Percentiles rank a stretch among this genome's conserved stretches.
Conservation (phyloP, 805 yeast species). For the Candida tammaniensis region DNA sequence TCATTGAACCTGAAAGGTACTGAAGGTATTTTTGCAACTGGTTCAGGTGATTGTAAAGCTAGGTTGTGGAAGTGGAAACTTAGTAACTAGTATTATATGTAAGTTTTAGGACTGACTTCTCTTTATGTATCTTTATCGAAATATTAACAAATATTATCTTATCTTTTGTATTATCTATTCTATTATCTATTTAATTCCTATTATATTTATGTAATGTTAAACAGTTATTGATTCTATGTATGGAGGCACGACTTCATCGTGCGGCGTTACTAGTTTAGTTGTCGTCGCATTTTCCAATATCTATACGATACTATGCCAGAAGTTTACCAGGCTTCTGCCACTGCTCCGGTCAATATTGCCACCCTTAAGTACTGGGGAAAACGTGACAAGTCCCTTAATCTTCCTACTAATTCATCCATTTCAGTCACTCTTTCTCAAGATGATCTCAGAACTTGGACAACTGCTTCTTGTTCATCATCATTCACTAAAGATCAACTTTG, state of each 20-base stretch:
- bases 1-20: conserved; percentile 72
- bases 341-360: conserved; percentile 98
- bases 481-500: conserved; percentile 68
- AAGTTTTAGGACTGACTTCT: no score
- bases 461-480: conserved; percentile 66
- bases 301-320: no score
- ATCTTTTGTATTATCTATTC: no score
- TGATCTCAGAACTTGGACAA: conserved; percentile 87
- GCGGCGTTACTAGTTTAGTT: no score
- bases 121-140: no score
- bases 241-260: no score
- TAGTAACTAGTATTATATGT: no score
- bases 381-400: conserved; percentile 80
- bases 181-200: no score
- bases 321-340: conserved; percentile 73
- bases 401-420: conserved; percentile 95
- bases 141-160: no score
- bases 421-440: conserved; percentile 91
- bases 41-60: conserved; percentile 96
- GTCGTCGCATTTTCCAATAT: no score
- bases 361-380: conserved; percentile 99
- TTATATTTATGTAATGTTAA: no score
- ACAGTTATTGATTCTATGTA: no score
- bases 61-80: conserved; percentile 95
- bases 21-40: conserved; percentile 91